phyloP scores from a whole-genome alignment of 495 filamentous ascomycete species.

The Jackrogersella minutella region DNA sequence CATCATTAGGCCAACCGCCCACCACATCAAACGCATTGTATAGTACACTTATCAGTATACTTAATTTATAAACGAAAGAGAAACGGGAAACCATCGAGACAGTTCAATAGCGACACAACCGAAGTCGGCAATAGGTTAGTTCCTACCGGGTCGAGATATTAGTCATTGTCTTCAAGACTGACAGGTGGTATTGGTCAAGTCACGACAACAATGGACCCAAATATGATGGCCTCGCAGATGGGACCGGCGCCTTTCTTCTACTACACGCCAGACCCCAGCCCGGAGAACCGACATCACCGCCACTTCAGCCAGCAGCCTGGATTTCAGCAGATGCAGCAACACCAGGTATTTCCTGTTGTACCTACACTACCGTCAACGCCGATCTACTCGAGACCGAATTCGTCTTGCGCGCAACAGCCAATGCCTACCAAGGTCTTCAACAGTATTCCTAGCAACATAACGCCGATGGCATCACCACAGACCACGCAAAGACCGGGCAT shows the following conservation, averaged over 20 bases:
- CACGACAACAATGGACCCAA: conserved; percentile 52
- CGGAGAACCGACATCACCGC: conserved; percentile 79
- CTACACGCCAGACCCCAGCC: conserved; percentile 80
- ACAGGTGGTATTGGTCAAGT: conserved; percentile 30
- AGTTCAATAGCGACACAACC: conserved; percentile 10
- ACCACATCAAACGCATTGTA: conserved; percentile 50
- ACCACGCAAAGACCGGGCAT: conserved; percentile 80
- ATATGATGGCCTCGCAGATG: conserved; percentile 63
- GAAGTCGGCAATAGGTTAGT: conserved; percentile 33
- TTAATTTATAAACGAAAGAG: conserved; percentile 52
- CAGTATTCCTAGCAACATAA: conserved; percentile 66
- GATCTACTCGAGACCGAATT: conserved; percentile 79
- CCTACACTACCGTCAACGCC: conserved; percentile 67
- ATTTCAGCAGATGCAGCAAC: conserved; percentile 54
- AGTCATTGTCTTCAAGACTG: conserved; percentile 19
- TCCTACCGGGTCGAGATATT: neutral
- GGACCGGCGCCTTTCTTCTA: conserved; percentile 89
- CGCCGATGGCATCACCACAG: conserved; percentile 80
- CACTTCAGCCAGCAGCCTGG: conserved; percentile 82
- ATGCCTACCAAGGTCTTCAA: conserved; percentile 68
- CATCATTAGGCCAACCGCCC: conserved; percentile 60
- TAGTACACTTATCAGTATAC: conserved; percentile 54
- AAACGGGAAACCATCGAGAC: conserved; percentile 28
- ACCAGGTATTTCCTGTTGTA: conserved; percentile 60
- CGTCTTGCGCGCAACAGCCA: conserved; percentile 67